Base-by-base conservation (phyloP, 148 eudicot genomes). In the Amaranthus hypochondriacus region DNA sequence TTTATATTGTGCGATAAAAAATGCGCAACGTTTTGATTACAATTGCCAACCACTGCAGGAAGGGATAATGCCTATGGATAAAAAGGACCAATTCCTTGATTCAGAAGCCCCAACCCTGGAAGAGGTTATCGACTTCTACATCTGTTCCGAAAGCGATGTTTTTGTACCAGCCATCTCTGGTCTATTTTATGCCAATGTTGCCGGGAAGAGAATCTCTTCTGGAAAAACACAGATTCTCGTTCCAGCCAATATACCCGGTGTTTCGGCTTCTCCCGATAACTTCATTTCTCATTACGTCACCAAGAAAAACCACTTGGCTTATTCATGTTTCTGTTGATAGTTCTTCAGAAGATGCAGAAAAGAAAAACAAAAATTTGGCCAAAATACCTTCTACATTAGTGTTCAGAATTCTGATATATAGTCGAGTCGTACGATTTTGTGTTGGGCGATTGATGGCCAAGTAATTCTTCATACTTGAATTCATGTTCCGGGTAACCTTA, bases 81-180 rank as follows among this genome's bases (percentile, higher is more conserved):
- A 86, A 60, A 92, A 88, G 81, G 89, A 77, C 4, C 87, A 86
- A 72, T 92, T 81, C 80, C 92, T 95, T 5, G 73, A 81, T 64
- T 63, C 85, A 3, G 90, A 85, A 62, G 80, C 93, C 62, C 87
- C 89, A 0, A 89, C 89, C 69, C 73, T 82, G 11, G 97, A 95
- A 78, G 95, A 90, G 72, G 92, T 85, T 70, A 86, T 93, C 5
- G 92, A 95, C 81, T 95, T 86, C 83, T 83, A 92, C 81, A 83
- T 95, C 42, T 88, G 92, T 81, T 81, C 96, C 3, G 87, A 87
- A 81, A 90, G 97, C 54, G 96, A 95, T 73, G 89, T 89, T 56
- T 95, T 86, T 59, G 97, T 95, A 52, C 97, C 97, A n/a, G 96
- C 98, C 52, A 87, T 92, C 50, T 89, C 97, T 6, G 96, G 97